Base-by-base conservation (phyloP, 2,329 filamentous ascomycete species). In the Ilyonectria sp. region DNA sequence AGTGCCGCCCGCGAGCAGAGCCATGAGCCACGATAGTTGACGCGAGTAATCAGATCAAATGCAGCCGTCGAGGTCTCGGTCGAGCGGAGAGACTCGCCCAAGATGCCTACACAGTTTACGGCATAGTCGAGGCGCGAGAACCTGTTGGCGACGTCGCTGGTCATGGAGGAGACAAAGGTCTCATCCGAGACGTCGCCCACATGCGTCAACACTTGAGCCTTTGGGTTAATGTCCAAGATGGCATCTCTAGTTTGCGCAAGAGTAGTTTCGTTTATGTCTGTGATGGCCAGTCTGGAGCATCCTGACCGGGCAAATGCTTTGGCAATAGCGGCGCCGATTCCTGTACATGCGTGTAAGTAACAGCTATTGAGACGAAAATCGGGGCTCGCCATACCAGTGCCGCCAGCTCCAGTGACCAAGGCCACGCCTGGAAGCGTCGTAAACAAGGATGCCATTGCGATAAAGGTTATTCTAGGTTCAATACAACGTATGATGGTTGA, bases 21-120 rank as follows among this genome's bases (percentile, higher is more conserved):
- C 86, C 81, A 88, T 4, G 78, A 83, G 1, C 81, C 87, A 17
- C 82, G 82, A 70, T 89, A 89, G 69, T 90, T 90, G 72, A 90
- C 81, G 46, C 79, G 82, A 43, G 85, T 89, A 53, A 90, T 81
- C 8, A 79, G 79, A 63, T 90, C 87, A 52, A 90, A 90, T 10
- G 80, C 80, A 1, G 81, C 80, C 1, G 81, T 75, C 0, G 81
- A 74, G n/a, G 82, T 86, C 55, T 89, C 86, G 33, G 82, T 71
- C 1, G 84, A 84, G 21, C 82, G 79, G 40, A 81, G 78, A 8
- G 79, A 75, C 5, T 78, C 75, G 5, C 84, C 83, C 4, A 86
- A 72, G 4, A 89, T 82, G 0, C 88, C 88, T 0, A 87, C 88
- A 59, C 87, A 89, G 63, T 86, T 87, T 7, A 89, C 85, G 0